These are phyloP conservation scores for Letharia lupina DNA, from an alignment of 495 filamentous ascomycete species.

Conservation along the genomic window DNA sequence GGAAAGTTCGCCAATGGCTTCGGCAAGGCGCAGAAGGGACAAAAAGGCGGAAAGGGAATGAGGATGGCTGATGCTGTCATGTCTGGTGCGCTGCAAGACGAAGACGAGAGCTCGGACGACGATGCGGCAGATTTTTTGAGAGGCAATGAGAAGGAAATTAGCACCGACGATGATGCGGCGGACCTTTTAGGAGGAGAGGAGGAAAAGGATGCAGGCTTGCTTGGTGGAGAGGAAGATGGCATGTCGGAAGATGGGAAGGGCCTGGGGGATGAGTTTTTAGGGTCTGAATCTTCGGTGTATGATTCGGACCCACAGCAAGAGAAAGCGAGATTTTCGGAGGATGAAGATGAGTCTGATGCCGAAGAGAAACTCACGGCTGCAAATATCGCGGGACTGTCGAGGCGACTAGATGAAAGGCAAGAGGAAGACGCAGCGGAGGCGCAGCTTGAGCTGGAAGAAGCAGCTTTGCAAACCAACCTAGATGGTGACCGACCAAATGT, in stretches of 20 bases:
- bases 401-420: slow-evolving; percentile 63
- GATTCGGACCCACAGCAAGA: slow-evolving; percentile 64
- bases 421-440: slow-evolving; percentile 69
- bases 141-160: slow-evolving; percentile 37
- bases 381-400: slow-evolving; percentile 87
- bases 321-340: slow-evolving; percentile 81
- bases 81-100: slow-evolving; percentile 31
- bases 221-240: slow-evolving; percentile 28
- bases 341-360: slow-evolving; percentile 81
- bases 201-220: slow-evolving; percentile 41
- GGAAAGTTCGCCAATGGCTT: slow-evolving; percentile 28
- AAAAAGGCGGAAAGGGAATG: slow-evolving; percentile 27
- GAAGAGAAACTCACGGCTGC: slow-evolving; percentile 91
- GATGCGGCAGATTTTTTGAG: slow-evolving; percentile 37
- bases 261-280: slow-evolving; percentile 52
- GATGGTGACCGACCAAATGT: slow-evolving; percentile 68
- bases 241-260: slow-evolving; percentile 44
- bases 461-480: slow-evolving; percentile 92
- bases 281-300: slow-evolving; percentile 54
- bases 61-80: slow-evolving; percentile 39
- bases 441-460: slow-evolving; percentile 60
- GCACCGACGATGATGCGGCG: slow-evolving; percentile 27
- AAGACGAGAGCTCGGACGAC: slow-evolving; percentile 33
- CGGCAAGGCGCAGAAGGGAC: slow-evolving; percentile 17
- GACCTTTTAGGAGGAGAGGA: slow-evolving; percentile 45